Conservation (phyloP, 2,329 filamentous ascomycete species). For the Colletotrichum australisinense region DNA sequence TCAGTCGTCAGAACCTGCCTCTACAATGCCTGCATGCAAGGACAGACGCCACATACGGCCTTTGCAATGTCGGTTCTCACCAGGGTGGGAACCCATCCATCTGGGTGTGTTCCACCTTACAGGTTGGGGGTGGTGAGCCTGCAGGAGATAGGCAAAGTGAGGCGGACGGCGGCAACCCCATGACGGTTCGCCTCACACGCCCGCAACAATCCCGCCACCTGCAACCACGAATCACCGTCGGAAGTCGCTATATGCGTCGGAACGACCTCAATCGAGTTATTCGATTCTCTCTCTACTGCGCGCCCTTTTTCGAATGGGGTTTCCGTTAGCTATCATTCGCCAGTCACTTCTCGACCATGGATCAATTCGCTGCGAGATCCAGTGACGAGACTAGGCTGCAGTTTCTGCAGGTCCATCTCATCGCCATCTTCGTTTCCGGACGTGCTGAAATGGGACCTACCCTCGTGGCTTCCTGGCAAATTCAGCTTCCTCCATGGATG, state of each 20-base stretch:
- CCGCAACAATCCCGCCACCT: constrained; percentile 14
- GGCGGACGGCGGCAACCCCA: constrained; percentile 34
- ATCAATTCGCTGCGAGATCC: constrained; percentile 33
- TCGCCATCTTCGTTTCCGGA: constrained; percentile 1
- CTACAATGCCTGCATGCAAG: constrained; percentile 26
- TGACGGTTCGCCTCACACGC: constrained; percentile 33
- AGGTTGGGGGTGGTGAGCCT: constrained; percentile 27
- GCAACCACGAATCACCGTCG: constrained; percentile 19
- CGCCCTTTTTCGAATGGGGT: neutral
- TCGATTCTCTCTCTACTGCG: neutral
- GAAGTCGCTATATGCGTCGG: neutral
- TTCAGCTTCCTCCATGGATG: constrained; percentile 18
- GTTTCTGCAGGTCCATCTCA: constrained; percentile 32
- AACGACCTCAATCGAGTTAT: neutral
- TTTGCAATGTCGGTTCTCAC: constrained; percentile 20
- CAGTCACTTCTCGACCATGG: constrained; percentile 31
- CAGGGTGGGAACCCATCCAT: constrained; percentile 24
- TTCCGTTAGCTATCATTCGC: constrained; percentile 14
- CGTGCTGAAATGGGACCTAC: constrained; percentile 4
- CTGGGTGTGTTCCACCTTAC: constrained; percentile 21
- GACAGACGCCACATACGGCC: constrained; percentile 32
- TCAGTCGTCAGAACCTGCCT: constrained; percentile 32
- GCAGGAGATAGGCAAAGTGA: constrained; percentile 37
- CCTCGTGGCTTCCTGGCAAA: constrained; percentile 29
- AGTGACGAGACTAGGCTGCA: constrained; percentile 27